These are phyloP conservation scores for Lepiota brunneoincarnata DNA, from an alignment of 768 basidiomycete species.

Conservation along the genomic window DNA sequence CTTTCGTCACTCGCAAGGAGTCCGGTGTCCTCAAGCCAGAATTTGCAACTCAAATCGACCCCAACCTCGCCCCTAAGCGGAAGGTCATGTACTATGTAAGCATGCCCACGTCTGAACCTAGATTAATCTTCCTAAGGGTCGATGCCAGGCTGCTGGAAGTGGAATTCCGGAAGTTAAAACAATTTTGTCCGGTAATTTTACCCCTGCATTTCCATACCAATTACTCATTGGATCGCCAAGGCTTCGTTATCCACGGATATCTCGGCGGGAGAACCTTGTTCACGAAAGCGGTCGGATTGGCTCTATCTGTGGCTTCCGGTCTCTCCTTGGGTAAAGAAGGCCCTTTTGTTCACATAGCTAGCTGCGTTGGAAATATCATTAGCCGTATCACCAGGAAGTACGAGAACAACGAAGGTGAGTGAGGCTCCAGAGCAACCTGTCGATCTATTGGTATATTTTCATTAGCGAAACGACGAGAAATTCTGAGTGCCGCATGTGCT, in stretches of 20 bases:
- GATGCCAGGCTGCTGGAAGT: slow-evolving; percentile 78
- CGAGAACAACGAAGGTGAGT: slow-evolving; percentile 88
- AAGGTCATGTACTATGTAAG: slow-evolving; percentile 83
- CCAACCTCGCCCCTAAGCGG: slow-evolving; percentile 39
- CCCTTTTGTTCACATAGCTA: slow-evolving; percentile 87
- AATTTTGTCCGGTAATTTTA: slow-evolving; percentile 71
- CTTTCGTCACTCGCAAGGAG: slow-evolving; percentile 88
- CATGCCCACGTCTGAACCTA: background rate
- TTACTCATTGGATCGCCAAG: slow-evolving; percentile 31
- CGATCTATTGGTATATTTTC: background rate
- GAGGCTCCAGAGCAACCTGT: background rate
- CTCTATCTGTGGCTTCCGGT: slow-evolving; percentile 90
- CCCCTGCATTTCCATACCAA: background rate
- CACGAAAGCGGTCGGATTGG: slow-evolving; percentile 86
- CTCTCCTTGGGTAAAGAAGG: slow-evolving; percentile 75
- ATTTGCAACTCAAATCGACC: slow-evolving; percentile 33
- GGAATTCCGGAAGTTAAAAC: slow-evolving; percentile 98
- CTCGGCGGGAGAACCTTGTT: slow-evolving; percentile 87
- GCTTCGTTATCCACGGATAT: slow-evolving; percentile 97
- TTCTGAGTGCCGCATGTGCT: slow-evolving; percentile 93
- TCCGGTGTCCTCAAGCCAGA: slow-evolving; percentile 53
- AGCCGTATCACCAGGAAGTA: slow-evolving; percentile 86
- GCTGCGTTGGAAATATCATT: slow-evolving; percentile 90
- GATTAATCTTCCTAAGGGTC: slow-evolving; percentile 8
- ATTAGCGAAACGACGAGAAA: slow-evolving; percentile 87